Percentiles rank a stretch among this genome's conserved stretches.
These are phyloP conservation scores for Dactylorhiza incarnata DNA, from an alignment of 106 monocot species.

Conservation along the genomic window DNA sequence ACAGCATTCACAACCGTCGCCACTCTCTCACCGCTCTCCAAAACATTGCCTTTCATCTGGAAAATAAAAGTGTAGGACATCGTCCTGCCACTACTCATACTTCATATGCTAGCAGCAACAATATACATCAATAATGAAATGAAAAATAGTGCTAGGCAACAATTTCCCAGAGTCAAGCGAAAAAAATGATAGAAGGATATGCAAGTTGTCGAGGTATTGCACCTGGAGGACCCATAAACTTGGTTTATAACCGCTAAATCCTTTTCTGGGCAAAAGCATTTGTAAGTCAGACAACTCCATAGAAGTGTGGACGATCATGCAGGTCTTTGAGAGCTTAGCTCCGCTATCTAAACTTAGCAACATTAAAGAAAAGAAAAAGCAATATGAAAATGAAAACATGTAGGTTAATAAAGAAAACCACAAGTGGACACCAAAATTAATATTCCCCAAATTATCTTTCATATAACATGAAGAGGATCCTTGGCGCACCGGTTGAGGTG, in stretches of 20 bases:
- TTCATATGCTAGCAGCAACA: not conserved
- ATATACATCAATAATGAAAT: not conserved
- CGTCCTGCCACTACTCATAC: too few relatives aligned
- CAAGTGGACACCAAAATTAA: too few relatives aligned
- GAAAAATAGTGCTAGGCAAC: not conserved
- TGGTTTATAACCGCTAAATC: conserved; percentile 61
- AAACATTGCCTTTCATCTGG: too few relatives aligned
- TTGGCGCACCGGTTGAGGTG: too few relatives aligned
- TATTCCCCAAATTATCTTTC: too few relatives aligned
- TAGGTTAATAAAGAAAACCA: not conserved
- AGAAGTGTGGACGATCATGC: conserved; percentile 56
- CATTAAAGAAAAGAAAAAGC: not conserved
- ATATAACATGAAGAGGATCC: too few relatives aligned
- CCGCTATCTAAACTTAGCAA: conserved; percentile 30
- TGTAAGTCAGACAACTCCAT: conserved; percentile 33
- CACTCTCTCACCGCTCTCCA: too few relatives aligned
- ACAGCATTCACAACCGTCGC: too few relatives aligned
- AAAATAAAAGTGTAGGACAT: not conserved
- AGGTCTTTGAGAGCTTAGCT: conserved; percentile 61
- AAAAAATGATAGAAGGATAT: not conserved
- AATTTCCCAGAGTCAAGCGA: not conserved
- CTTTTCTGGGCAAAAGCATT: conserved; percentile 33
- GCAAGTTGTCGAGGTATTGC: conserved; percentile 5
- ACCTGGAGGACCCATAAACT: conserved; percentile 93
- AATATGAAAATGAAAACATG: not conserved